These are phyloP conservation scores for Lasiodiplodia sp. DNA, from an alignment of 2,329 filamentous ascomycete species.

Conservation along the genomic window DNA sequence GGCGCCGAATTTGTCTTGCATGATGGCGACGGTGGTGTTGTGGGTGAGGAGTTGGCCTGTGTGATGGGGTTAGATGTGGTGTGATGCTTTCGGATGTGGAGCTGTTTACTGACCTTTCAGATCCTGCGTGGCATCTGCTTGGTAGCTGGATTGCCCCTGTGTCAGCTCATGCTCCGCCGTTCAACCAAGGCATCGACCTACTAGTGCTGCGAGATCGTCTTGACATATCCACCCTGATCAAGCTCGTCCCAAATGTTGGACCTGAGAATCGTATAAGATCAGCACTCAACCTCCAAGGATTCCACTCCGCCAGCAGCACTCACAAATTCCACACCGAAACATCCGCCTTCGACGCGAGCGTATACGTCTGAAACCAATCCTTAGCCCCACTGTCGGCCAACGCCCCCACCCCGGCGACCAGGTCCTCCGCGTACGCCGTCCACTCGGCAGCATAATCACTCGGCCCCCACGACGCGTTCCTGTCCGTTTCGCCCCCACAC, in stretches of 20 bases:
- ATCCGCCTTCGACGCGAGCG: neutral
- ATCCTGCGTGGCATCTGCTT: neutral
- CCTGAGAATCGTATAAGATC: neutral
- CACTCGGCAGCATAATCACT: neutral
- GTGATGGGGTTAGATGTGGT: too few relatives aligned
- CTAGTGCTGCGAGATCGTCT: conserved; percentile 17
- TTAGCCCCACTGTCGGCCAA: neutral
- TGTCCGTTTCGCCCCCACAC: neutral
- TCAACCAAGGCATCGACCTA: neutral
- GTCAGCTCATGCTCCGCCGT: too few relatives aligned
- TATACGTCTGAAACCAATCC: neutral
- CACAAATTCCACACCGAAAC: neutral
- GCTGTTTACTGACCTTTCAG: neutral
- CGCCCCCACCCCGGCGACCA: neutral
- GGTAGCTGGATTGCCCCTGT: neutral
- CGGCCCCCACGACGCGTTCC: neutral
- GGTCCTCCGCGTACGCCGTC: neutral
- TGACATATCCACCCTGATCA: neutral
- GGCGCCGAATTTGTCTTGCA: neutral
- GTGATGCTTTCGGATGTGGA: too few relatives aligned
- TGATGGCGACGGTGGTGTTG: neutral
- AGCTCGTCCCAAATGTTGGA: neutral
- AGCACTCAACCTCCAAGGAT: neutral
- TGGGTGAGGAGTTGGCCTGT: neutral
- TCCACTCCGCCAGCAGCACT: neutral